A percentile compares a stretch with the other conserved stretches of the same genome.
These are phyloP conservation scores for Marasmius sp. DNA, from an alignment of 1,284 basidiomycete species.

Conservation along the genomic window DNA sequence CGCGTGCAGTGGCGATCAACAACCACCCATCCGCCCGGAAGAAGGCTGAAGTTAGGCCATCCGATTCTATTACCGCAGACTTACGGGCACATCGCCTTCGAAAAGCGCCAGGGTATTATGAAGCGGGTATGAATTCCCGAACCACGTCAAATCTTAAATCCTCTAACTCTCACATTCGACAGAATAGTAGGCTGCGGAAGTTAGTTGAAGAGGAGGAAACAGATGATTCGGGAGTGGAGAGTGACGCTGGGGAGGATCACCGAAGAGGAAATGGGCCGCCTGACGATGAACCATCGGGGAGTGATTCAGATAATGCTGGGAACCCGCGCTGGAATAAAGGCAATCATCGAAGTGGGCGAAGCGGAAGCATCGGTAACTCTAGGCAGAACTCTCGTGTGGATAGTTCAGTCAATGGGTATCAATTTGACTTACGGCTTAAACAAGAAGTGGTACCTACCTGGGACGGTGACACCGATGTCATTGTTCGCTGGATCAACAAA, in stretches of 20 bases:
- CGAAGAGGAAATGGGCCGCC: too few relatives aligned
- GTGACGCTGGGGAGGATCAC: too few relatives aligned
- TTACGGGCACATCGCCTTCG: neutral
- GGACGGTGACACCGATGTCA: neutral
- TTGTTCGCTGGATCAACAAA: neutral
- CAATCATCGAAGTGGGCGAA: neutral
- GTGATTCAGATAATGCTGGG: neutral
- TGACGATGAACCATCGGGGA: neutral
- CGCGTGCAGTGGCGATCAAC: neutral
- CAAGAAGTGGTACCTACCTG: neutral
- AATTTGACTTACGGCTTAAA: neutral
- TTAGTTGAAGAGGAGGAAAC: neutral
- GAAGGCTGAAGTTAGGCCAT: neutral
- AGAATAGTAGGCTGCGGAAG: neutral
- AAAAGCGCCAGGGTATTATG: too few relatives aligned
- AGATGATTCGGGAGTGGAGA: too few relatives aligned
- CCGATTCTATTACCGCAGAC: neutral
- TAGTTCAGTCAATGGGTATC: neutral
- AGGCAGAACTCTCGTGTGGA: neutral
- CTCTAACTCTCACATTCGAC: neutral
- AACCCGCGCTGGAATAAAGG: too few relatives aligned
- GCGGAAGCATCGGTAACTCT: neutral
- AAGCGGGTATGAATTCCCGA: too few relatives aligned
- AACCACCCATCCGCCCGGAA: neutral
- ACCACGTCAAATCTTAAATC: too few relatives aligned